phyloP scores from a whole-genome alignment of 768 basidiomycete genomes.

The Podaxis sp. region DNA sequence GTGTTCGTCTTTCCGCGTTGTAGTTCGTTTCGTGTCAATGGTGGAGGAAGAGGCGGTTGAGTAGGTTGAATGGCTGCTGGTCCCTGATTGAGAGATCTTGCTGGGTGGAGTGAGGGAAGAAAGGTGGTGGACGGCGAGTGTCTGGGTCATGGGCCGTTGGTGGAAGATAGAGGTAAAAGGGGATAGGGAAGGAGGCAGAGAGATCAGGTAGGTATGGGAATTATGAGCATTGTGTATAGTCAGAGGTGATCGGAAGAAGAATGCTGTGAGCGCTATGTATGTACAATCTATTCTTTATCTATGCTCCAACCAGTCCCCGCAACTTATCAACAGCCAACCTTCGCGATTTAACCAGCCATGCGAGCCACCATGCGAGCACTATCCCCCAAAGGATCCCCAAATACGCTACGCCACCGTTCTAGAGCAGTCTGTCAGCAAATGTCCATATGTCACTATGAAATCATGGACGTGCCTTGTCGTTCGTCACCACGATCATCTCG shows the following conservation, averaged over 20 bases:
- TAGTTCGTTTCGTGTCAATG: conserved; percentile 35
- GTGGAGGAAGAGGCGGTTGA: conserved; percentile 22
- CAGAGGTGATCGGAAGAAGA: conserved; percentile 6
- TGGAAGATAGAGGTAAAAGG: not conserved
- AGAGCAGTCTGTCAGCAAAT: conserved; percentile 2
- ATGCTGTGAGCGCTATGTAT: not conserved
- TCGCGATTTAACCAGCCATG: conserved; percentile 27
- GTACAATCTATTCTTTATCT: not conserved
- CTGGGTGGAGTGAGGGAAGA: conserved; percentile 11
- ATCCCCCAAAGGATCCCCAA: conserved; percentile 42
- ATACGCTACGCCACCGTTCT: conserved; percentile 39
- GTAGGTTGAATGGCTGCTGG: conserved; percentile 18
- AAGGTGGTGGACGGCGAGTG: conserved; percentile 2
- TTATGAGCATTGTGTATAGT: conserved; percentile 2
- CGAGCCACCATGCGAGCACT: conserved; percentile 41
- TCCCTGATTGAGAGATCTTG: conserved; percentile 1
- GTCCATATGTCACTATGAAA: not conserved
- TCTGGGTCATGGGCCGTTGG: conserved; percentile 1
- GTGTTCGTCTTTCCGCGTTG: conserved; percentile 50
- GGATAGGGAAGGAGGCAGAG: not conserved
- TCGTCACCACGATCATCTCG: conserved; percentile 54
- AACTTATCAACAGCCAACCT: not conserved
- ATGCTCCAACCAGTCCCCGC: not conserved
- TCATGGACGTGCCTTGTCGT: conserved; percentile 42
- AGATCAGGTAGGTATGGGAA: conserved; percentile 10